Evolutionary conservation across 805 yeast genomes (phyloP), one percentile per base, ranked within the genome.

Genomic region (Kodamaea jinghongensis): DNA sequence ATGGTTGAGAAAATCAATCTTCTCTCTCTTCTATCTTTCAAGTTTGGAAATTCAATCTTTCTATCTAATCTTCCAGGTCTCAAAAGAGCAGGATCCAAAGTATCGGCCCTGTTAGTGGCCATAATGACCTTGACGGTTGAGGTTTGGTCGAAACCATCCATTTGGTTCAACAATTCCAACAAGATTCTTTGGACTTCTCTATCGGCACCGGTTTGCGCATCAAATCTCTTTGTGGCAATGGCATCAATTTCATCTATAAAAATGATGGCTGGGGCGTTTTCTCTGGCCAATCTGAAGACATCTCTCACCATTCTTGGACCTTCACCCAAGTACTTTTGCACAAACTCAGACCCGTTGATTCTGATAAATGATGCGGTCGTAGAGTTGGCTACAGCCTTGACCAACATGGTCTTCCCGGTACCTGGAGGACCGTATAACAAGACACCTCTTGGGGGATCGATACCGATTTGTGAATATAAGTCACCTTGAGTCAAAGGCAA

Each of bases 271-370:
- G 99, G 99, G 0, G 97, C 81, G 67, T 93, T 93, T 61, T 93
- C 99, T 59, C 98, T 79, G 6, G 99, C 99, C 47, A 93, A 76
- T 59, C 98, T 75, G 71, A 93, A 93, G 26, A 93, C 98, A 63
- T 93, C 99, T 64, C 99, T 83, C 26, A 93, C 99, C 98, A 93
- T 93, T 71, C 99, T 79, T 45, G 99, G 98, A 56, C 99, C 99
- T 71, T 93, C 99, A 62, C 99, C 99, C 40, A 93, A 76, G 64
- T 93, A 93, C 66, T 93, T 93, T 62, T 93, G 99, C 41, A 93
- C 99, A 57, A 93, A 93, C 63, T 93, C 99, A 1, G 98, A 91
- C 46, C 99, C 99, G 53, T 88, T 93, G 22, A 93, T 96, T 62
- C 98, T 86, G 52, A 93, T 93, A 56, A 93, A 93, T 4, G 96